Evolutionary conservation across 257 asterid genomes (phyloP).

Genomic region (Jaltomata sinuosa): DNA sequence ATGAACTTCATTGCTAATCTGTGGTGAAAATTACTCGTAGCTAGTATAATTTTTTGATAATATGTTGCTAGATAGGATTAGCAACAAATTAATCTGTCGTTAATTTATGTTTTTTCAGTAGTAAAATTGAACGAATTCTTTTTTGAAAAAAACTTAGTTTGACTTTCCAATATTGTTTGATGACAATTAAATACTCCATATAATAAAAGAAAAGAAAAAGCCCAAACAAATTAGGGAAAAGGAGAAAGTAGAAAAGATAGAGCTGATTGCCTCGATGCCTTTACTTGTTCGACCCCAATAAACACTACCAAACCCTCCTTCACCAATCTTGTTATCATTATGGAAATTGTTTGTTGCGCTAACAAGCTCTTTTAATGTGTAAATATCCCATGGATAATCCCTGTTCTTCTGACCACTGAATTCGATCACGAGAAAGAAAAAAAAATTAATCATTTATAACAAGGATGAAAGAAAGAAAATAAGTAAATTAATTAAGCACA

Average conservation of each 20-base stretch:
- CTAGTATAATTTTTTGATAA: not conserved
- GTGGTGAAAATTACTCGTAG: not conserved
- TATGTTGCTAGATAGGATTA: not conserved
- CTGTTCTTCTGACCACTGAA: conserved; percentile 15
- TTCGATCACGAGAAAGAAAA: not conserved
- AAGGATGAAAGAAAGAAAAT: not conserved
- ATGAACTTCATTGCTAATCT: not conserved
- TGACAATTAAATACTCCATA: not conserved
- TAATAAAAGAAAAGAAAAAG: not conserved
- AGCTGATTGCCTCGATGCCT: conserved; percentile 52
- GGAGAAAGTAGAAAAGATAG: not conserved
- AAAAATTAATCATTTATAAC: not conserved
- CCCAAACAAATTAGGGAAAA: not conserved
- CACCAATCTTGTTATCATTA: conserved; percentile 65
- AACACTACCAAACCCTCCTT: conserved; percentile 87
- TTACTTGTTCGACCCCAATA: conserved; percentile 72
- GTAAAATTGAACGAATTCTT: not conserved
- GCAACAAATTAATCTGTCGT: not conserved
- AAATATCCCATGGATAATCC: conserved; percentile 62
- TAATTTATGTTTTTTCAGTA: no score
- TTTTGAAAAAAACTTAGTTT: not conserved
- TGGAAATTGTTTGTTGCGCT: conserved; percentile 71
- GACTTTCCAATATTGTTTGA: not conserved
- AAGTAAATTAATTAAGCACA: not conserved
- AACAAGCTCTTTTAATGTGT: conserved; percentile 54